Percentiles rank a stretch among this genome's conserved stretches.
These are phyloP conservation scores for Harringtonia lauricola DNA, from an alignment of 2,329 filamentous ascomycete species.

Conservation along the genomic window DNA sequence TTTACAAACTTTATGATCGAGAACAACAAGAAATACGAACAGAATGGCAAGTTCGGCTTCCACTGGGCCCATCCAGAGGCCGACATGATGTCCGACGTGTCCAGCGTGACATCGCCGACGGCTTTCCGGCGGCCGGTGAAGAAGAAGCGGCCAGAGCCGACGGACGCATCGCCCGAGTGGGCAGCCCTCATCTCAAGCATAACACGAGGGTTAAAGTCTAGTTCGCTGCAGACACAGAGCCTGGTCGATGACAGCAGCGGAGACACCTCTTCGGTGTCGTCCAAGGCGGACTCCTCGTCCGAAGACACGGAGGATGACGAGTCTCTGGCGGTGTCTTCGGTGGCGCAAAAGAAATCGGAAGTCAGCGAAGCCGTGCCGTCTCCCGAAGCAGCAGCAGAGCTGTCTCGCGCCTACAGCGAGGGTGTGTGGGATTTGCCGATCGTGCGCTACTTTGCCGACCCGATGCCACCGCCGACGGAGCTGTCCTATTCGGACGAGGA, in stretches of 20 bases:
- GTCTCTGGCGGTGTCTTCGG: slow-evolving; percentile 38
- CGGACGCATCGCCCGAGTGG: slow-evolving; percentile 11
- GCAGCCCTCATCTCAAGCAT: slow-evolving; percentile 25
- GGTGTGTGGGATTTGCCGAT: slow-evolving; percentile 39
- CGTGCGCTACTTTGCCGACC: slow-evolving; percentile 45
- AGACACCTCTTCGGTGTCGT: slow-evolving; percentile 6
- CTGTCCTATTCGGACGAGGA: slow-evolving; percentile 43
- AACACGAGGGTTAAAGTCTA: slow-evolving; percentile 21
- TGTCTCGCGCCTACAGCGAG: slow-evolving; percentile 35
- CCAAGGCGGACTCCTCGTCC: slow-evolving; percentile 6
- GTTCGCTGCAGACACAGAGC: slow-evolving; percentile 20
- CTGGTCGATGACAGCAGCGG: slow-evolving; percentile 6
- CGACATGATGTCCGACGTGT: slow-evolving; percentile 6
- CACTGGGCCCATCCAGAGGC: slow-evolving; percentile 19
- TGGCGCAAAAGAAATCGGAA: slow-evolving; percentile 12
- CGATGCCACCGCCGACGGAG: slow-evolving; percentile 39
- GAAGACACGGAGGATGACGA: slow-evolving; percentile 27
- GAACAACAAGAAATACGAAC: slow-evolving; percentile 48
- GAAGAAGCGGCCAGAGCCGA: slow-evolving; percentile 7
- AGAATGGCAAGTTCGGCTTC: slow-evolving; percentile 43
- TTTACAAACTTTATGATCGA: slow-evolving; percentile 41
- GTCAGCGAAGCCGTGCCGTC: slow-evolving; percentile 20
- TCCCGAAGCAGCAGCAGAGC: slow-evolving; percentile 34
- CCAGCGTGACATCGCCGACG: slow-evolving; percentile 11
- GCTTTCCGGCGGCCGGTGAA: slow-evolving; percentile 10